These are phyloP conservation scores for Smittium mucronatum DNA, from an alignment of 371 early-diverging fungal species.

Conservation along the genomic window DNA sequence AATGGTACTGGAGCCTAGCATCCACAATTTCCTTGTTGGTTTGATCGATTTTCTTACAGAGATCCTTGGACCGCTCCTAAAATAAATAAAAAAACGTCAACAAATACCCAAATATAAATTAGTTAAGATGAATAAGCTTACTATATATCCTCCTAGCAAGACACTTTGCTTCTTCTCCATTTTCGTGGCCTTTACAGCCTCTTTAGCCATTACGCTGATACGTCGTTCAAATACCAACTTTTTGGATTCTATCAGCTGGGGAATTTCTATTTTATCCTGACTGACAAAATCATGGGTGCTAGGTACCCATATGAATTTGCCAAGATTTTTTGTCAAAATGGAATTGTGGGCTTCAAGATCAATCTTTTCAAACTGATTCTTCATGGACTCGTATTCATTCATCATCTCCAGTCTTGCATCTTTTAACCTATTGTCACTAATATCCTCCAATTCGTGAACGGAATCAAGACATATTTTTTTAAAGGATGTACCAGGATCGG, in stretches of 20 bases:
- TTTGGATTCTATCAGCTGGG: conserved; percentile 16
- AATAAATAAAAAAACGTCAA: conserved; percentile 8
- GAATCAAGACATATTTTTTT: neutral
- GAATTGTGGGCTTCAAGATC: neutral
- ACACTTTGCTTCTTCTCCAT: conserved; percentile 71
- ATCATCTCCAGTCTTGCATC: neutral
- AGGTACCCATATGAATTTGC: conserved; percentile 14
- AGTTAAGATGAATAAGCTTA: conserved; percentile 8
- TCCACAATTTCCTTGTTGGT: neutral
- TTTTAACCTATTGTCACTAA: neutral
- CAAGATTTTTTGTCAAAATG: conserved; percentile 9
- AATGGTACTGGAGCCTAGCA: conserved; percentile 3
- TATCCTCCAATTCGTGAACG: neutral
- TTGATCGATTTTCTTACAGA: conserved; percentile 15
- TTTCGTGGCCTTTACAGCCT: conserved; percentile 63
- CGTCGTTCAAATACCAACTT: conserved; percentile 32
- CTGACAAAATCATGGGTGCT: conserved; percentile 6
- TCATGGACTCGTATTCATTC: neutral
- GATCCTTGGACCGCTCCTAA: conserved; percentile 42
- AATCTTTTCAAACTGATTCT: neutral
- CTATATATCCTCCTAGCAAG: conserved; percentile 51
- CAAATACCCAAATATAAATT: neutral
- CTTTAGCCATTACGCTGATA: conserved; percentile 60
- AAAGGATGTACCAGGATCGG: neutral
- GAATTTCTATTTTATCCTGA: neutral